Conservation (phyloP, 2,329 filamentous ascomycete genomes). For the Phialocephala subalpina region DNA sequence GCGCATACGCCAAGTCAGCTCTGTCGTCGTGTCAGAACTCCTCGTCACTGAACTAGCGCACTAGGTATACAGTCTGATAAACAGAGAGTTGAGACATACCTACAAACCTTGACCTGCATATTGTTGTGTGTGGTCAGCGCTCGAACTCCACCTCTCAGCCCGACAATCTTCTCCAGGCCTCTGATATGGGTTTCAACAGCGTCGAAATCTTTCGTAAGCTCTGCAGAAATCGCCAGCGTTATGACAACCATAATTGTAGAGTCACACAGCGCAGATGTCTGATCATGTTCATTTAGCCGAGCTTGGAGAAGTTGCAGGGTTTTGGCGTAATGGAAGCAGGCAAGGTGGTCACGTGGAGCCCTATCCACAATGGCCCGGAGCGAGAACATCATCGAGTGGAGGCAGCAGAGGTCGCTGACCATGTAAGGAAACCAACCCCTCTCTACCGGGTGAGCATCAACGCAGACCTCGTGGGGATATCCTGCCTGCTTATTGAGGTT, state of each 20-base stretch:
- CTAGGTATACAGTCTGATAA: constrained; percentile 22
- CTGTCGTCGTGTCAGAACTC: constrained; percentile 28
- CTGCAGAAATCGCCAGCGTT: background rate
- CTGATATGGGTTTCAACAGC: constrained; percentile 40
- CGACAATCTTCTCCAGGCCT: constrained; percentile 48
- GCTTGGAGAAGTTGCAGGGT: constrained; percentile 2
- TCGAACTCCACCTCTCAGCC: constrained; percentile 46
- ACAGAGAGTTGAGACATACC: constrained; percentile 32
- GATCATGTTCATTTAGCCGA: background rate
- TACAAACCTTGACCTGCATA: constrained; percentile 46
- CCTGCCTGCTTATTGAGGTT: background rate
- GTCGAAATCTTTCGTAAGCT: background rate
- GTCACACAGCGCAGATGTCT: constrained; percentile 3
- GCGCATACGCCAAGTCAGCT: constrained; percentile 25
- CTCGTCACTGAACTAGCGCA: background rate
- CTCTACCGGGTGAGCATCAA: background rate
- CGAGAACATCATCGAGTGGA: constrained; percentile 10
- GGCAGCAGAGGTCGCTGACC: constrained; percentile 4
- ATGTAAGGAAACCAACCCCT: constrained; percentile 2
- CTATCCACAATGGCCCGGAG: background rate
- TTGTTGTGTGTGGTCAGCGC: constrained; percentile 44
- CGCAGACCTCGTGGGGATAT: background rate
- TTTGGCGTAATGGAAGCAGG: constrained; percentile 1
- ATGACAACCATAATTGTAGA: constrained; percentile 3
- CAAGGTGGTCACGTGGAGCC: background rate